Base-by-base conservation (phyloP, 2,329 filamentous ascomycete species). In the Fusarium sp. region DNA sequence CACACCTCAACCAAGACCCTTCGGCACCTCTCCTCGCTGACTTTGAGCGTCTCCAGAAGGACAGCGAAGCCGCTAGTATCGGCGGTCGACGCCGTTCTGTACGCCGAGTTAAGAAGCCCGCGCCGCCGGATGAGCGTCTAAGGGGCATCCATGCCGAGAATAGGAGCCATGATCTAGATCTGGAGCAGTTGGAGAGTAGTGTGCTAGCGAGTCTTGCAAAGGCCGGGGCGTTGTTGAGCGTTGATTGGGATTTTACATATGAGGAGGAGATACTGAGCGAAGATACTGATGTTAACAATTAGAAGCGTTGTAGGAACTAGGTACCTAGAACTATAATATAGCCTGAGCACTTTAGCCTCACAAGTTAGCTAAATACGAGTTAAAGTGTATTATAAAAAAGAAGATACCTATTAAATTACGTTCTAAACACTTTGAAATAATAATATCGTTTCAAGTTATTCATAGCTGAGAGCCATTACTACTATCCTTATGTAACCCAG, bases 1-100 rank as follows among this genome's bases (percentile, higher is more conserved):
- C 78, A 1, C 85, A 88, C 61, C 62, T 77, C 3, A 67, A 81
- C 15, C 70, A 72, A 3, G 77, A 85, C 37, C 74, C 76, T 0
- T 53, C 50, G 1, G 71, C 70, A 39, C 83, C 81, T 3, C 73
- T 88, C 6, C 64, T 83, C 7, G 77, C 79, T 3, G 63, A 70
- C 6, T 77, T 76, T 27, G 79, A 82, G 49, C 70, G 69, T 3
- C 55, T 70, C 6, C 84, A 87, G 67, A 81, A 78, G 46, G 74
- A 73, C 14, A 78, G 78, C 44, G 32, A 63, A 11, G 71, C 70
- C 36, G 70, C 69, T 21, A 71, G 68, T 35, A 66, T 61, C 8
- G 68, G 71, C 9, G 33, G 38, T 7, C 58, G 63, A 6, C 53
- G 65, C n/a, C 58, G 69, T 23, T 70, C 67, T 6, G 7, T 73